Evolutionary conservation across 2,329 filamentous ascomycete genomes (phyloP), one percentile per base, ranked within the genome.

Genomic region (Ophiobolus disseminans): DNA sequence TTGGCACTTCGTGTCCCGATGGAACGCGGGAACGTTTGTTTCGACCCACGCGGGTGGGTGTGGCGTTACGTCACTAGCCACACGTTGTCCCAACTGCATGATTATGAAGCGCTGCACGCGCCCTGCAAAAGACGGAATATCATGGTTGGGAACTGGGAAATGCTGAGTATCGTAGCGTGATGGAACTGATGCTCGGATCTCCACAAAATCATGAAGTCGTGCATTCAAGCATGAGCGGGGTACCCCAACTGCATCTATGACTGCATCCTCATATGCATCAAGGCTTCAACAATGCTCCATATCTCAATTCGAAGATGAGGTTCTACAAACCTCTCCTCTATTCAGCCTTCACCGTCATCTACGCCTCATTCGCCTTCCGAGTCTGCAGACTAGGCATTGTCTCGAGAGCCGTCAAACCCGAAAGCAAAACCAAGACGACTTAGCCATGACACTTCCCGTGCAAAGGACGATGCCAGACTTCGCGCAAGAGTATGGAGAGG

Each of bases 1-100:
- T 70, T 69, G 67, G 68, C 66, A 64, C 59, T 57, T 68, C 68
- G 68, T 72, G 68, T 60, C 67, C 67, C 64, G 43, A 63, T 65
- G 58, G 41, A 65, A 63, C 63, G 45, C 63, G 64, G 57, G 43
- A 68, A 62, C 55, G 53, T 53, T 58, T 60, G 55, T 61, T 63
- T 60, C 62, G 58, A 57, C 48, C 55, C 50, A 52, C 51, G 57
- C 60, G 55, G 58, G 26, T 23, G 40, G 39, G 31, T 54, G 59
- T 58, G 57, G 60, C 58, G 51, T 32, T 38, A 56, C 53, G 47
- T 53, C 58, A 63, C 58, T 45, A 65, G 63, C 64, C 62, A 64
- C 58, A 58, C 51, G 32, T 45, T 35, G 19, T 19, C 34, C 34
- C 34, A 17, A n/a, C 16, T n/a, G n/a, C n/a, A 31, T n/a, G 13